Base-by-base conservation (phyloP, 768 basidiomycete species). In the Suillus fuscotomentosus region DNA sequence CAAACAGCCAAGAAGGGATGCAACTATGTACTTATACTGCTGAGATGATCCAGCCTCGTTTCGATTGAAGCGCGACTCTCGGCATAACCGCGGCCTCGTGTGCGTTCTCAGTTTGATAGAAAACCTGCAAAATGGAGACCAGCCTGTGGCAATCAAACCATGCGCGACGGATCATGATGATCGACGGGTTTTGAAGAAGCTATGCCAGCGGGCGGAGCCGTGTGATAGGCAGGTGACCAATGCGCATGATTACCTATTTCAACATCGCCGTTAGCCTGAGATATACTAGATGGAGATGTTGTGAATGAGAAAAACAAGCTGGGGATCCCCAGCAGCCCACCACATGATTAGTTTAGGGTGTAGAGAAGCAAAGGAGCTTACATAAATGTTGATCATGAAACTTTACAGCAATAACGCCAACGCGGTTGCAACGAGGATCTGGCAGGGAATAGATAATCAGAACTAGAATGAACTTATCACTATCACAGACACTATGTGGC, bases 261-360 rank as follows among this genome's bases (percentile, higher is more conserved):
- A 43, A 42, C 27, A 59, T 59, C 57, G 57, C 57, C 57, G 57
- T 59, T 38, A 57, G 39, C 56, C 8, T 41, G 38, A 15, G 15
- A 22, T 54, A 11, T 10, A 20, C 53, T 54, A 20, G 53, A 54
- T 54, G 27, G 24, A 53, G 51, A 53, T 31, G 53, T 31, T 20
- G 31, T 34, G 10, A 54, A 34, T 20, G 31, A 54, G 34, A 20
- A 7, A 34, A 54, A 13, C 27, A 51, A 3, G 51, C 20, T 45
- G 4, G 22, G 24, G 57, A 42, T 42, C n/a, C 24, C 17, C 53
- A 54, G 1, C 10, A n/a, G 53, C 20, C 17, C 34, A 31, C 36
- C 53, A 54, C 20, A 54, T 54, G 31, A 54, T 54, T n/a, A n/a
- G 36, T 54, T 36, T 54, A 11, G 31, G 3, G 5, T 57, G 56